Evolutionary conservation across 202 grass and related monocot genomes (phyloP).

Genomic region (Zizania palustris): DNA sequence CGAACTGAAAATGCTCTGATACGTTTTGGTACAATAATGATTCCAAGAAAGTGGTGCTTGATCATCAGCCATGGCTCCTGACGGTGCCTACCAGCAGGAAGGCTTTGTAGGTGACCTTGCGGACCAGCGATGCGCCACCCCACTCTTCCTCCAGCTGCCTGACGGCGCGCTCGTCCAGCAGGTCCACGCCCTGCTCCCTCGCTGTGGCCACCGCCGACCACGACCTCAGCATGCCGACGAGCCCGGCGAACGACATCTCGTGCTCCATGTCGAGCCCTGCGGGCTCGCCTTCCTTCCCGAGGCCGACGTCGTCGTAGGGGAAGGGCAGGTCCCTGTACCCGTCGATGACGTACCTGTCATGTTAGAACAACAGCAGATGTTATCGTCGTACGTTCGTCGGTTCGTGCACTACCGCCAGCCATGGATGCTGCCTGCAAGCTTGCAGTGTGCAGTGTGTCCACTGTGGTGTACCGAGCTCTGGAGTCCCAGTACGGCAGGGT

Average conservation of each 20-base stretch:
- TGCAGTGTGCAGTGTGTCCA: not conserved
- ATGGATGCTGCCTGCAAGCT: not conserved
- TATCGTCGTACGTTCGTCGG: no score
- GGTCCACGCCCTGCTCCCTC: conserved; percentile 39
- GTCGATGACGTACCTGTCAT: not conserved
- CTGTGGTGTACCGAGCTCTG: no score
- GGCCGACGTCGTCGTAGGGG: conserved; percentile 44
- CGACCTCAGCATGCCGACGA: conserved; percentile 37
- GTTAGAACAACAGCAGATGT: no score
- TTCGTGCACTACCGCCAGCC: not conserved
- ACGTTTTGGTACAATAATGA: no score
- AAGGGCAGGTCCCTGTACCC: conserved; percentile 46
- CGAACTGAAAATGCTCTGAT: no score
- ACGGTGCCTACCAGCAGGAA: conserved; percentile 54
- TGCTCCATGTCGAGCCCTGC: conserved; percentile 39
- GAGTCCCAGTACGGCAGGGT: conserved; percentile 46
- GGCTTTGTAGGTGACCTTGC: conserved; percentile 48
- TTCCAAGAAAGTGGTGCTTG: not conserved
- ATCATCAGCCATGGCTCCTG: not conserved
- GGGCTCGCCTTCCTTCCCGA: conserved; percentile 42
- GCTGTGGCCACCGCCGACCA: conserved; percentile 35
- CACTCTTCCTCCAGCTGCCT: conserved; percentile 54
- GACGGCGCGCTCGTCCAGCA: conserved; percentile 40
- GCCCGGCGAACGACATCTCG: conserved; percentile 34
- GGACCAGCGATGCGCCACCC: conserved; percentile 40